These are phyloP conservation scores for Kwoniella heveanensis DNA, from an alignment of 768 basidiomycete genomes.

Conservation along the genomic window DNA sequence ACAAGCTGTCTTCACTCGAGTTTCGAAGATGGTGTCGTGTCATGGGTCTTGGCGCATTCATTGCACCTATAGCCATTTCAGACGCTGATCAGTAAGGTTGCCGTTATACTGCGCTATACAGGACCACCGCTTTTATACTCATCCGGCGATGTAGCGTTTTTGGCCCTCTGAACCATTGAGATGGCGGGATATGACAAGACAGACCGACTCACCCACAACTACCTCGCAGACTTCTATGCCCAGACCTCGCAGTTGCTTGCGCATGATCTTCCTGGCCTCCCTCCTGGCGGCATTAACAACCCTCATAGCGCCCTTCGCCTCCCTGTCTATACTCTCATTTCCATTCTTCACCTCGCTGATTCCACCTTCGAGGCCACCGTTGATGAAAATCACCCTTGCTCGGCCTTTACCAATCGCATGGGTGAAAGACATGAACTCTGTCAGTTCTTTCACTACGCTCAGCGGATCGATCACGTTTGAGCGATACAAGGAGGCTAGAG, in stretches of 20 bases:
- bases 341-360: background rate
- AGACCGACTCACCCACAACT: constrained; percentile 36
- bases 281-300: constrained; percentile 29
- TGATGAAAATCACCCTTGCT: constrained; percentile 42
- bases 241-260: constrained; percentile 25
- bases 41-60: too few relatives aligned
- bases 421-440: constrained; percentile 25
- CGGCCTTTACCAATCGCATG: background rate
- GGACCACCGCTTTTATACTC: too few relatives aligned
- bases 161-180: too few relatives aligned
- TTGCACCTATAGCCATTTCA: too few relatives aligned
- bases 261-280: constrained; percentile 26
- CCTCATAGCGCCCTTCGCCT: constrained; percentile 15
- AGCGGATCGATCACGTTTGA: constrained; percentile 46
- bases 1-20: too few relatives aligned
- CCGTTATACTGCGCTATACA: too few relatives aligned
- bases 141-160: too few relatives aligned
- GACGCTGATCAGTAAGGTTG: too few relatives aligned
- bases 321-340: background rate
- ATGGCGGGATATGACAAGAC: too few relatives aligned
- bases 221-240: constrained; percentile 47
- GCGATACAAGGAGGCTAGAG: constrained; percentile 35
- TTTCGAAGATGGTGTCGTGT: too few relatives aligned
- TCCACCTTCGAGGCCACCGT: constrained; percentile 16
- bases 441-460: constrained; percentile 36